Conservation (phyloP, 805 yeast species). For the Starmera amethionina region DNA sequence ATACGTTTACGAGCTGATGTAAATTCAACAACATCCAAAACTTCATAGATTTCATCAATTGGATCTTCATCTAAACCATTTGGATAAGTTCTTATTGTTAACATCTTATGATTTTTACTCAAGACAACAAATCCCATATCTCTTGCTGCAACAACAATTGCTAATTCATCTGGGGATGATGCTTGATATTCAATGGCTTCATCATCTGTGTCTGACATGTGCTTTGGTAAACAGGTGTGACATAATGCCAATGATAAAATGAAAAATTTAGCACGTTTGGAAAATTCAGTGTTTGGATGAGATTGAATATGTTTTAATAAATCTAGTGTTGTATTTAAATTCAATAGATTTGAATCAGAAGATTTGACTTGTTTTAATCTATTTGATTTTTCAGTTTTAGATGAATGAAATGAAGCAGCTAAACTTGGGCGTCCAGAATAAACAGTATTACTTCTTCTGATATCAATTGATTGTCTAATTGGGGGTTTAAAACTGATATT, state of each 20-base stretch:
- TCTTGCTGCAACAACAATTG: conserved; percentile 87
- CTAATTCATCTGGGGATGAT: conserved; percentile 94
- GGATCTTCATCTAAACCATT: conserved; percentile 64
- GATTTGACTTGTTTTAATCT: background rate
- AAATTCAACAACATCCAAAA: conserved; percentile 79
- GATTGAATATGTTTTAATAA: conserved; percentile 60
- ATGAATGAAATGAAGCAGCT: conserved; percentile 29
- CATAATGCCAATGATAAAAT: conserved; percentile 77
- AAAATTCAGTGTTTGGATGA: conserved; percentile 59
- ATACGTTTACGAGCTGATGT: conserved; percentile 84
- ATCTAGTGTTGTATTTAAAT: conserved; percentile 48
- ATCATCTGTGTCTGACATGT: conserved; percentile 18
- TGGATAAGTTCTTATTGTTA: conserved; percentile 74
- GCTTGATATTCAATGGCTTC: conserved; percentile 74
- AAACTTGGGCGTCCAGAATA: conserved; percentile 50
- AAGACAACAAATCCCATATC: conserved; percentile 87
- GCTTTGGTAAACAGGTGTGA: conserved; percentile 80
- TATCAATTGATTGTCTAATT: conserved; percentile 27
- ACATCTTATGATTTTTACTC: conserved; percentile 49
- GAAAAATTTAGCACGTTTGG: conserved; percentile 71
- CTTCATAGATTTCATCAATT: conserved; percentile 55
- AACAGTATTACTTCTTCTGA: conserved; percentile 27
- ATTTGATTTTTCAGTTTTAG: background rate
- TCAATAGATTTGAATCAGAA: conserved; percentile 2
- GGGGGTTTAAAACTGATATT: background rate